A percentile compares a stretch with the other conserved stretches of the same genome.
Evolutionary conservation across 768 basidiomycete genomes (phyloP).

Genomic region (Tubosaeta sp.): DNA sequence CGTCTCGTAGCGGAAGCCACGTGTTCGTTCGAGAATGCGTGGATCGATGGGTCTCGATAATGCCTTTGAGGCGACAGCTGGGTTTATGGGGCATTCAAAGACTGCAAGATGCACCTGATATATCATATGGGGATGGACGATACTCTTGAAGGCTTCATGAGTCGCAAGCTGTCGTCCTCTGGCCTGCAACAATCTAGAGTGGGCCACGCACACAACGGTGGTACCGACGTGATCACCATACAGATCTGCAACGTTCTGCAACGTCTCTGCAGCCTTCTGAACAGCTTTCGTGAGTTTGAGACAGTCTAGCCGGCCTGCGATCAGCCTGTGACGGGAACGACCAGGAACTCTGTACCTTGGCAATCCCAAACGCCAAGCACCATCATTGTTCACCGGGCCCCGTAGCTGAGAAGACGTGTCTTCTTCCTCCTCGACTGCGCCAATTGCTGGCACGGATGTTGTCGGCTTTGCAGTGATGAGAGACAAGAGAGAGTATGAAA

Average conservation of each 20-base stretch:
- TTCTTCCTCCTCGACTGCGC: constrained; percentile 30
- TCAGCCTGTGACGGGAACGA: no score
- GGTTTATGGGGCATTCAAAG: not conserved
- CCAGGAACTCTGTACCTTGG: no score
- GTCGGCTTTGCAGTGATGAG: constrained; percentile 68
- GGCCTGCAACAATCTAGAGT: constrained; percentile 24
- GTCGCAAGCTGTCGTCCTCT: constrained; percentile 41
- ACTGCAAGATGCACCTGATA: constrained; percentile 50
- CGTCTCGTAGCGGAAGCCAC: constrained; percentile 78
- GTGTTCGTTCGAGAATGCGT: constrained; percentile 53
- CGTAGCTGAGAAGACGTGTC: constrained; percentile 35
- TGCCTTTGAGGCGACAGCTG: constrained; percentile 33
- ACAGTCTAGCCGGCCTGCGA: constrained; percentile 31
- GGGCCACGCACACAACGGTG: not conserved
- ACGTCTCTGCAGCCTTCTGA: constrained; percentile 67
- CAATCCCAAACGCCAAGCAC: constrained; percentile 80
- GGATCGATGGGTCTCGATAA: constrained; percentile 41
- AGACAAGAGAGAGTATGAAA: constrained; percentile 70
- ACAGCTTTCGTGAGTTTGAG: not conserved
- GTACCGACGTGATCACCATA: constrained; percentile 71
- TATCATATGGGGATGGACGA: constrained; percentile 69
- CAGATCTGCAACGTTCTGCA: constrained; percentile 72
- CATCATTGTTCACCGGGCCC: constrained; percentile 58
- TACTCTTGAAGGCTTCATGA: constrained; percentile 70
- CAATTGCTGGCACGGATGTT: constrained; percentile 44